A percentile compares a stretch with the other conserved stretches of the same genome.
Conservation (phyloP, 1,284 basidiomycete species). For the Rhodotorula glutinis region DNA sequence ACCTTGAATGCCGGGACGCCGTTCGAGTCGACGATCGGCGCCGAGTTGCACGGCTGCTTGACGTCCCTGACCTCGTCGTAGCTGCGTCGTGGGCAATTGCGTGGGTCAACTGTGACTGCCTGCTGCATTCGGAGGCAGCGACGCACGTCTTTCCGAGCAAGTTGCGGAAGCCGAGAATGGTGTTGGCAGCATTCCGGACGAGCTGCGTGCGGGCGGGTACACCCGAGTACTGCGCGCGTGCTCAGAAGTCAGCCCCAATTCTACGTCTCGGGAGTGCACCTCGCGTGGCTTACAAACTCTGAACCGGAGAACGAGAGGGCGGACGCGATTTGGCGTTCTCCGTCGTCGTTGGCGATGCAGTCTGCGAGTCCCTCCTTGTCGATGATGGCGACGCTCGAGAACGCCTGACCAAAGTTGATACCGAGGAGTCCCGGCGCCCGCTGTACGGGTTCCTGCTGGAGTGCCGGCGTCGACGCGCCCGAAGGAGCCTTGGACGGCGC, state of each 20-base stretch:
- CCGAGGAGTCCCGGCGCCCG: conserved; percentile 59
- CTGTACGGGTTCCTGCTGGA: conserved; percentile 18
- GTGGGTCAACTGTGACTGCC: no score
- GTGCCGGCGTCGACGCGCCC: conserved; percentile 31
- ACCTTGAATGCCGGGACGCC: conserved; percentile 62
- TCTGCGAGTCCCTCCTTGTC: conserved; percentile 91
- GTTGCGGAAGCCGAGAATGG: conserved; percentile 90
- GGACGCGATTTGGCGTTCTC: conserved; percentile 95
- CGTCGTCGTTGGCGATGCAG: conserved; percentile 97
- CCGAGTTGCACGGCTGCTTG: conserved; percentile 77
- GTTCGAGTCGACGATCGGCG: conserved; percentile 71
- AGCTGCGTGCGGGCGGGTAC: conserved; percentile 93
- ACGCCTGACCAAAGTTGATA: conserved; percentile 96
- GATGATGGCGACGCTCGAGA: conserved; percentile 90
- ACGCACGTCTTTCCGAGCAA: conserved; percentile 83
- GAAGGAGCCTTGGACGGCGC: conserved; percentile 25
- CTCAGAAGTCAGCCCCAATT: neutral
- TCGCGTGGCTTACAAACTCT: conserved; percentile 78
- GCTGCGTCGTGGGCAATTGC: conserved; percentile 22
- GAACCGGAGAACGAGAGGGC: conserved; percentile 88
- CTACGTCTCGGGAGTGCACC: conserved; percentile 18
- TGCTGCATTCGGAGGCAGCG: neutral
- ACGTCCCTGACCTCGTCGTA: conserved; percentile 59
- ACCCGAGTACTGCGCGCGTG: conserved; percentile 73
- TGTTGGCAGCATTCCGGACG: conserved; percentile 91